Evolutionary conservation across 1,284 basidiomycete species (phyloP), one percentile per base, ranked within the genome.

Genomic region (Stereum hirsutum): DNA sequence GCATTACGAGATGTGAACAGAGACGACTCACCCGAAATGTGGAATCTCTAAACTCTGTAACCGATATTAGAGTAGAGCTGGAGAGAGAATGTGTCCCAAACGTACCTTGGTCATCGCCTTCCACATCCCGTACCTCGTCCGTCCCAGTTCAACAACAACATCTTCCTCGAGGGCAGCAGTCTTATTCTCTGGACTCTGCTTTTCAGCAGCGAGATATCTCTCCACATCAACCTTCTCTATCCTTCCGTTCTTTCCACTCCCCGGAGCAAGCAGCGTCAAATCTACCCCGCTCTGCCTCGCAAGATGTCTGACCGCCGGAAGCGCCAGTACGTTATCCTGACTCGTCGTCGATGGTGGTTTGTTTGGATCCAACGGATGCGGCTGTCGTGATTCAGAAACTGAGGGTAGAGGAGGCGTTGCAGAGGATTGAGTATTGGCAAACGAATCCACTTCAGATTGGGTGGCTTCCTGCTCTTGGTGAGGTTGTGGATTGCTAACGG

Each of bases 121-220:
- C 77, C 78, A 92, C 89, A 92, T 92, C 30, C 78, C 80, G 57
- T 81, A 78, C 45, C 89, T 69, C 7, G 87, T 91, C 51, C 88
- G 69, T 14, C 83, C 84, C 42, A 91, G 69, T 46, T 88, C 84
- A 3, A 90, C 74, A 1, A 80, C 66, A 10, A 72, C 63, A 36
- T 81, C 76, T 28, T 68, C 57, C 12, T 54, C 60, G 6, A 47
- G 42, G 1, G 49, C 34, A 34, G 48, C 31, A n/a, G 26, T 39
- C 1, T 42, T 24, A 24, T 33, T 14, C 7, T 42, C n/a, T 11
- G 54, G 26, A 20, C 50, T 42, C 7, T 15, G 35, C 32, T 49
- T 50, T 2, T 43, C 52, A 12, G 54, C 52, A 2, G 64, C 54
- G 23, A 87, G 56, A 54, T 72, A 84, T 30, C 68, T 68, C 35